These are phyloP conservation scores for Aspergillus coremiiformis DNA, from an alignment of 495 filamentous ascomycete genomes.

Conservation along the genomic window DNA sequence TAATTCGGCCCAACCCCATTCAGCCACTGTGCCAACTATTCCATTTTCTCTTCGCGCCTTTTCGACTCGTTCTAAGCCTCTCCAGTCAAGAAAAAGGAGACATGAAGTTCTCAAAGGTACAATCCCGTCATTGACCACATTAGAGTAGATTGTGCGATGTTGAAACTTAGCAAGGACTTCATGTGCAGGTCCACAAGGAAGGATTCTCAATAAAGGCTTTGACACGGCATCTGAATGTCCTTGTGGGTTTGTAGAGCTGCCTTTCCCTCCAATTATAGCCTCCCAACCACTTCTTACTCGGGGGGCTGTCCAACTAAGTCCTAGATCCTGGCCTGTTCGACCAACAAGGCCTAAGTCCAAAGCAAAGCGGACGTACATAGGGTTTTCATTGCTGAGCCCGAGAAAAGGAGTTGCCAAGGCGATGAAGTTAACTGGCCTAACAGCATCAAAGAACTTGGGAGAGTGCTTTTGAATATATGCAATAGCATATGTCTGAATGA, in stretches of 20 bases:
- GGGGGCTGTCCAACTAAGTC: conserved; percentile 87
- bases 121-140: conserved; percentile 97
- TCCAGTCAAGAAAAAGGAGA: conserved; percentile 95
- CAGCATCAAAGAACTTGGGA: conserved; percentile 79
- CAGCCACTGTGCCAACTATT: conserved; percentile 81
- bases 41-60: conserved; percentile 91
- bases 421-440: conserved; percentile 89
- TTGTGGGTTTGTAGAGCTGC: conserved; percentile 56
- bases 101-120: conserved; percentile 92
- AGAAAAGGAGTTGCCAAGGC: conserved; percentile 85
- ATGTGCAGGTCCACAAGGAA: conserved; percentile 91
- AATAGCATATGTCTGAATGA: conserved; percentile 91
- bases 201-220: conserved; percentile 83
- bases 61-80: conserved; percentile 83
- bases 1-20: conserved; percentile 91
- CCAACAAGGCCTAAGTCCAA: conserved; percentile 94
- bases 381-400: conserved; percentile 94
- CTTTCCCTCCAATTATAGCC: conserved; percentile 71
- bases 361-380: conserved; percentile 93
- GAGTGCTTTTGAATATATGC: conserved; percentile 97
- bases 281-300: conserved; percentile 82
- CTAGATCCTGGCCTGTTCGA: conserved; percentile 88
- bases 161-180: conserved; percentile 77
- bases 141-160: conserved; percentile 90
- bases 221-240: conserved; percentile 63